Evolutionary conservation across 805 yeast species (phyloP).

Genomic region (Ogataea zsoltii): DNA sequence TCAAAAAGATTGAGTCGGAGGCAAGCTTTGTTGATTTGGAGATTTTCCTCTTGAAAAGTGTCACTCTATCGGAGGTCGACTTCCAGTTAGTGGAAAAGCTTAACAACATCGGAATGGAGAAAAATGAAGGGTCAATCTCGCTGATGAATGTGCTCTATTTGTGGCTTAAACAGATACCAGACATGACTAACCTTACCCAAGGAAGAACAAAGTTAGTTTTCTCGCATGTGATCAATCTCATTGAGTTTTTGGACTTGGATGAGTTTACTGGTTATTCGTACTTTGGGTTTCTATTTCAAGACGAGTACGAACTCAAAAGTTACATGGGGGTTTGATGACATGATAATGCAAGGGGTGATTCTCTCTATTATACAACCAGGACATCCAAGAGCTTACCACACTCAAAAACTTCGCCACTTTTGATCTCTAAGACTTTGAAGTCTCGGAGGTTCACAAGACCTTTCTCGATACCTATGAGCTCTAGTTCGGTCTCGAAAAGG

Average conservation of each 20-base stretch:
- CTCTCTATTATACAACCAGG: slow-evolving; percentile 51
- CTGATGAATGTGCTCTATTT: slow-evolving; percentile 26
- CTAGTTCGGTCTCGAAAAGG: slow-evolving; percentile 63
- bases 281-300: slow-evolving; percentile 33
- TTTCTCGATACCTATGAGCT: slow-evolving; percentile 58
- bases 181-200: slow-evolving; percentile 9
- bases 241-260: slow-evolving; percentile 26
- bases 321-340: slow-evolving; percentile 6
- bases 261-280: slow-evolving; percentile 21
- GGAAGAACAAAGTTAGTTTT: slow-evolving; percentile 20
- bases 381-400: slow-evolving; percentile 73
- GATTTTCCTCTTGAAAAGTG: slow-evolving; percentile 15
- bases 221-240: slow-evolving; percentile 21
- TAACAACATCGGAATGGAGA: slow-evolving; percentile 23
- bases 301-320: slow-evolving; percentile 26
- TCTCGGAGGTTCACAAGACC: slow-evolving; percentile 70
- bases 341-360: background rate
- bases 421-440: slow-evolving; percentile 61
- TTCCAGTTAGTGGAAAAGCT: slow-evolving; percentile 15
- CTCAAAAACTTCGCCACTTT: slow-evolving; percentile 66
- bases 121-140: slow-evolving; percentile 24
- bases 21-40: slow-evolving; percentile 16
- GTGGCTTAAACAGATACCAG: slow-evolving; percentile 30
- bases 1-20: slow-evolving; percentile 11
- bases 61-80: slow-evolving; percentile 17